Conservation (phyloP, 2,329 filamentous ascomycete genomes). For the Epichloe sp. region DNA sequence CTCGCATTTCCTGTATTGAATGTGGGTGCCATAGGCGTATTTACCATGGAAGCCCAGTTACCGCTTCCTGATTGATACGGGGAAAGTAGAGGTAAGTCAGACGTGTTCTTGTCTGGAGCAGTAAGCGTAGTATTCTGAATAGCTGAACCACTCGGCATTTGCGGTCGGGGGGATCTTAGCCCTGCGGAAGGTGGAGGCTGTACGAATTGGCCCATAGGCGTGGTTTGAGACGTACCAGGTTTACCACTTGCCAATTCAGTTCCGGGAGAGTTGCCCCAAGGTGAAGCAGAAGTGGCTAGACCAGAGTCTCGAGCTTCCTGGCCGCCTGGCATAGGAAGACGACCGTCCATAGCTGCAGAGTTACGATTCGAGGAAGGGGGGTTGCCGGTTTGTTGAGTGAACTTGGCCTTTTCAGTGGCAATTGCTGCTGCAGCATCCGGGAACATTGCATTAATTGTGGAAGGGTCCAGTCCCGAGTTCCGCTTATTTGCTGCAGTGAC, state of each 20-base stretch:
- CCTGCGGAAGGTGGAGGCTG: conserved; percentile 63
- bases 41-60: conserved; percentile 98
- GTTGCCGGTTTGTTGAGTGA: conserved; percentile 87
- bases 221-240: conserved; percentile 56
- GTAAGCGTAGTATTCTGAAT: conserved; percentile 77
- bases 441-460: conserved; percentile 97
- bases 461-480: conserved; percentile 85
- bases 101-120: conserved; percentile 48
- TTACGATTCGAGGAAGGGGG: conserved; percentile 90
- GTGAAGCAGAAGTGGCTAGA: conserved; percentile 38
- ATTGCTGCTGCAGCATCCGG: conserved; percentile 97
- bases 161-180: conserved; percentile 64
- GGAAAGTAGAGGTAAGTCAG: conserved; percentile 75
- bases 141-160: conserved; percentile 51
- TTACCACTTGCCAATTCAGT: conserved; percentile 49
- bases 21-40: conserved; percentile 86
- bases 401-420: conserved; percentile 94
- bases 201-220: conserved; percentile 88
- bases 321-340: conserved; percentile 57
- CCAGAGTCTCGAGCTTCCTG: conserved; percentile 19
- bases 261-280: conserved; percentile 52
- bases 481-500: conserved; percentile 65
- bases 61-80: conserved; percentile 69
- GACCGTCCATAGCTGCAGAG: conserved; percentile 66
- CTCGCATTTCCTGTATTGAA: conserved; percentile 48